Evolutionary conservation across 306 rosid genomes (phyloP).

Genomic region (Prinsepia uniflora): DNA sequence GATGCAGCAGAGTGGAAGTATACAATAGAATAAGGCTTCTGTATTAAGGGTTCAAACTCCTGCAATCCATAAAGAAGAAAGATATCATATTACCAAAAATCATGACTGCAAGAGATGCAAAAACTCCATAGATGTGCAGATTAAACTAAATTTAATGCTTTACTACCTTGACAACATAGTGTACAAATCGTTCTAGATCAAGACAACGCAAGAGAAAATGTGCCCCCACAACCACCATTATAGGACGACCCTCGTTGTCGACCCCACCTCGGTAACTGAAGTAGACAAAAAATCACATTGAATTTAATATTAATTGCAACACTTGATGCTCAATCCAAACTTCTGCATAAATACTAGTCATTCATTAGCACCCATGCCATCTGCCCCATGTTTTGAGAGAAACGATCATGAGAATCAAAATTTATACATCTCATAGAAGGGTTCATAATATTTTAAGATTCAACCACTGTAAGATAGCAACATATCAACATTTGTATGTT

Average conservation of each 20-base stretch:
- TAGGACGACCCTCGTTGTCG: constrained; percentile 91
- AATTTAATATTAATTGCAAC: constrained; percentile 15
- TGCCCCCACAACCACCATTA: constrained; percentile 97
- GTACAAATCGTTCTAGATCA: constrained; percentile 91
- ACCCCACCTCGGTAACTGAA: constrained; percentile 97
- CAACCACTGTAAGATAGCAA: constrained; percentile 3
- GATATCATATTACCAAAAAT: constrained; percentile 1
- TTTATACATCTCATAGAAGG: neutral
- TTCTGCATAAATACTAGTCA: neutral
- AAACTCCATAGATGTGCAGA: neutral
- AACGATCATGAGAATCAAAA: neutral
- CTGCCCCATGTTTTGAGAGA: neutral
- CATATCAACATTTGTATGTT: neutral
- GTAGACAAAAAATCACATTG: constrained; percentile 1
- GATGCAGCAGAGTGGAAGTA: constrained; percentile 98
- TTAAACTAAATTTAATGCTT: constrained; percentile 20
- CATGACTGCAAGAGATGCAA: neutral
- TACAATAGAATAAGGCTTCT: constrained; percentile 88
- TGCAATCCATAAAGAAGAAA: constrained; percentile 34
- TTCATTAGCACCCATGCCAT: neutral
- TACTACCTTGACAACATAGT: constrained; percentile 74
- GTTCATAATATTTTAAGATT: neutral
- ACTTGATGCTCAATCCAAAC: neutral
- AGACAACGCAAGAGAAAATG: constrained; percentile 94
- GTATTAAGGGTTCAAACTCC: constrained; percentile 97